Conservation (phyloP, 1,284 basidiomycete genomes). For the Cutaneotrichosporon cyanovorans region DNA sequence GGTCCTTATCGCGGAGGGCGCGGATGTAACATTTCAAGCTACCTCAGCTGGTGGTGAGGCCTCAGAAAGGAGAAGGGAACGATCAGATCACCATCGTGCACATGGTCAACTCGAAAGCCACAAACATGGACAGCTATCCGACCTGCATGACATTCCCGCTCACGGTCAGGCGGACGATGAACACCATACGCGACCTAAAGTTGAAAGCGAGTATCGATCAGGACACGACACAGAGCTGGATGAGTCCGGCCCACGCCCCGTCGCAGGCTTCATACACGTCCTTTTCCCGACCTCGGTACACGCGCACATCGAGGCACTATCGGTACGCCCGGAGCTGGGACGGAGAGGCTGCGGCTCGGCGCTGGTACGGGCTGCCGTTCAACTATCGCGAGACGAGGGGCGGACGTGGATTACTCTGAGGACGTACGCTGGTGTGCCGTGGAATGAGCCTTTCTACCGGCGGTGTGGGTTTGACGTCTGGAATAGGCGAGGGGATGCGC, state of each 20-base stretch:
- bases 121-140: too few species aligned
- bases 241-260: neutral
- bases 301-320: neutral
- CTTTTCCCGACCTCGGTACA: neutral
- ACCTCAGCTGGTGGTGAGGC: too few species aligned
- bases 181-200: too few species aligned
- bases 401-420: neutral
- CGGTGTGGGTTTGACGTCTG: neutral
- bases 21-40: too few species aligned
- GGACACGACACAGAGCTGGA: too few species aligned
- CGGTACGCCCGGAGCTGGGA: neutral
- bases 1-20: neutral
- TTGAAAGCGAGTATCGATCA: too few species aligned
- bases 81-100: too few species aligned
- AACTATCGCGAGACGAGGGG: neutral
- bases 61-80: too few species aligned
- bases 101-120: too few species aligned
- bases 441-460: slow-evolving; percentile 3
- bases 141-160: too few species aligned
- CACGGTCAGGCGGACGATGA: too few species aligned
- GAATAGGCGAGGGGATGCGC: too few species aligned
- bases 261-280: neutral
- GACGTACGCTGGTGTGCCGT: slow-evolving; percentile 3
- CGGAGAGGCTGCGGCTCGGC: neutral
- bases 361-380: neutral